These are phyloP conservation scores for Salvia sclarea DNA, from an alignment of 305 asterid genomes.

Conservation along the genomic window DNA sequence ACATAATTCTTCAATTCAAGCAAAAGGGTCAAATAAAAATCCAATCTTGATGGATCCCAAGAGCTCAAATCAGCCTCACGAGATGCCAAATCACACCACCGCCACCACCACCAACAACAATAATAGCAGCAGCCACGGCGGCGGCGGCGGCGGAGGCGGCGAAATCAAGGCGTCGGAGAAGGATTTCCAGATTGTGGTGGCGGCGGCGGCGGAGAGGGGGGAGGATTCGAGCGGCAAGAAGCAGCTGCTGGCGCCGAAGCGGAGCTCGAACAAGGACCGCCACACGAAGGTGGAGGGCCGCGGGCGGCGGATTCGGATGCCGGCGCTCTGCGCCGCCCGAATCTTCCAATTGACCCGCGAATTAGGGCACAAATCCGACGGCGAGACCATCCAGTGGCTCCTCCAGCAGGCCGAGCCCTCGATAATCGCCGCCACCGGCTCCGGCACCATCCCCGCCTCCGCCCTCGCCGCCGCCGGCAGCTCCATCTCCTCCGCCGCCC, in stretches of 20 bases:
- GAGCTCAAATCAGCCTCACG: slow-evolving; percentile 47
- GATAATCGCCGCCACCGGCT: slow-evolving; percentile 67
- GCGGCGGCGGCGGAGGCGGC: slow-evolving; percentile 32
- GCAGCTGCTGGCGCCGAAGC: slow-evolving; percentile 55
- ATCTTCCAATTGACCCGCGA: slow-evolving; percentile 69
- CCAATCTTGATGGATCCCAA: slow-evolving; percentile 58
- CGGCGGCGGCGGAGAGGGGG: slow-evolving; percentile 52
- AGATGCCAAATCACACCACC: slow-evolving; percentile 30
- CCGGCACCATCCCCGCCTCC: slow-evolving; percentile 69
- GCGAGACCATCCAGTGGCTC: slow-evolving; percentile 78
- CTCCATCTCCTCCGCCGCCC: slow-evolving; percentile 52
- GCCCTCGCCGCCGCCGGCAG: slow-evolving; percentile 54
- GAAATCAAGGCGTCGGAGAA: slow-evolving; percentile 44
- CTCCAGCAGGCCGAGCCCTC: slow-evolving; percentile 73
- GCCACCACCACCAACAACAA: too few species aligned
- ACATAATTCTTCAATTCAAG: background rate
- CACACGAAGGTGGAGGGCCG: slow-evolving; percentile 76
- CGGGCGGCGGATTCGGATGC: slow-evolving; percentile 75
- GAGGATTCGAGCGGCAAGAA: slow-evolving; percentile 56
- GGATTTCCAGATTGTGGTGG: slow-evolving; percentile 41
- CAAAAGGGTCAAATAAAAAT: background rate
- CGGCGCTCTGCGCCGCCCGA: slow-evolving; percentile 72
- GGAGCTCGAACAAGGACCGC: slow-evolving; percentile 69
- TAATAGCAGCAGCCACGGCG: background rate
- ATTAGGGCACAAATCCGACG: slow-evolving; percentile 77